A percentile compares a stretch with the other conserved stretches of the same genome.
Conservation (phyloP, 2,329 filamentous ascomycete species). For the Fusarium agapanthi region DNA sequence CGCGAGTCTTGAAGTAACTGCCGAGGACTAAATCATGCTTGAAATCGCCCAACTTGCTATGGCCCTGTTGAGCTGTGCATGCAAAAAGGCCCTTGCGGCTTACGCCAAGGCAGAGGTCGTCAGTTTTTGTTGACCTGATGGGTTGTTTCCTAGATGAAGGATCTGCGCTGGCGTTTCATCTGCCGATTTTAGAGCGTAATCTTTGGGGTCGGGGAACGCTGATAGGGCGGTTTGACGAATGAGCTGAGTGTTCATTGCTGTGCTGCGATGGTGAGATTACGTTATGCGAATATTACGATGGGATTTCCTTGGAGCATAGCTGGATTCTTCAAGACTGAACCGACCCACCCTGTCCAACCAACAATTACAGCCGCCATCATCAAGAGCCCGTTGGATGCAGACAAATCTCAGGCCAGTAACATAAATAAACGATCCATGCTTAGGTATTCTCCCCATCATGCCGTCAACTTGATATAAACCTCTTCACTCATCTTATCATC, state of each 20-base stretch:
- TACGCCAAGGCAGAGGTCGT: background rate
- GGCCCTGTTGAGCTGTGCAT: too few species aligned
- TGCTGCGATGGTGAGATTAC: background rate
- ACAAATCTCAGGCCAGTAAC: too few species aligned
- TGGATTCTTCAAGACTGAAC: background rate
- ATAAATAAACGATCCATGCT: background rate
- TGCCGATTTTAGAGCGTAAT: background rate
- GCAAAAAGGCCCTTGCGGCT: background rate
- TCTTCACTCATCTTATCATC: background rate
- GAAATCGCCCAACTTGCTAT: background rate
- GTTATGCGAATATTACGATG: background rate
- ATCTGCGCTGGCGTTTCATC: background rate
- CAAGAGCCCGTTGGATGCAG: accelerated
- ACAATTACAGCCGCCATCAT: background rate
- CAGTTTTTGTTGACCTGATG: background rate
- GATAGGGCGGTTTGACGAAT: background rate
- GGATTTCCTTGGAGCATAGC: too few species aligned
- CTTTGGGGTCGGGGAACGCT: accelerated
- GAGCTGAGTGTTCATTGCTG: background rate
- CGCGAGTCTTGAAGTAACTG: background rate
- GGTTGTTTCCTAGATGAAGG: background rate
- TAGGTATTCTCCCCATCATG: background rate
- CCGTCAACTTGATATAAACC: background rate
- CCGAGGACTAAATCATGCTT: background rate
- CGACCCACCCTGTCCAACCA: accelerated